Evolutionary conservation across 768 basidiomycete genomes (phyloP).

Genomic region (Mrakia hoshinonis): DNA sequence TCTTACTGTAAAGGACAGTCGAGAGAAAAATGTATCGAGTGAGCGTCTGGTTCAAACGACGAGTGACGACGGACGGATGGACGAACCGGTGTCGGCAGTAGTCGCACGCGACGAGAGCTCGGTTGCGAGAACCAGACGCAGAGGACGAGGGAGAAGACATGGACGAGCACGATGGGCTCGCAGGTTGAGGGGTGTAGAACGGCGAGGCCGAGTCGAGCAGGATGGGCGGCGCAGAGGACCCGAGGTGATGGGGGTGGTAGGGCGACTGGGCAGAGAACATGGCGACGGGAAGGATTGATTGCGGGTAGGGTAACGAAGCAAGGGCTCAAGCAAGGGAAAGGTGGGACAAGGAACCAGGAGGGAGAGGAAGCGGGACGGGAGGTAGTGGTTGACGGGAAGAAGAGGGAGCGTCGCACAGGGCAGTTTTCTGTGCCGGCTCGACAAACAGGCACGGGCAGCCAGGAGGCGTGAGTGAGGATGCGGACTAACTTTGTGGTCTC

Average conservation of each 20-base stretch:
- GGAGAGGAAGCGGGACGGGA: neutral
- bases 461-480: neutral
- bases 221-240: neutral
- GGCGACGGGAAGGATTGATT: neutral
- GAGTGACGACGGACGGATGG: neutral
- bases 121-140: neutral
- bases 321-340: neutral
- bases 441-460: neutral
- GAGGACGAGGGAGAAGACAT: neutral
- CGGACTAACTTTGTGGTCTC: too few species aligned
- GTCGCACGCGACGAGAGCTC: conserved; percentile 37
- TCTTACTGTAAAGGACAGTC: neutral
- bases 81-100: conserved; percentile 38
- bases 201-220: neutral
- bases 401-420: too few species aligned
- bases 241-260: neutral
- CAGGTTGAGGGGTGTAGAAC: neutral
- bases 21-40: neutral
- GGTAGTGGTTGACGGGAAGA: neutral
- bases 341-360: neutral
- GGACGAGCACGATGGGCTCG: neutral
- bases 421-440: too few species aligned
- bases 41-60: neutral
- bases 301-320: neutral
- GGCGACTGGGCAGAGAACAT: neutral